phyloP scores from a whole-genome alignment of 1,284 basidiomycete genomes.

The Phellinidium pouzarii region DNA sequence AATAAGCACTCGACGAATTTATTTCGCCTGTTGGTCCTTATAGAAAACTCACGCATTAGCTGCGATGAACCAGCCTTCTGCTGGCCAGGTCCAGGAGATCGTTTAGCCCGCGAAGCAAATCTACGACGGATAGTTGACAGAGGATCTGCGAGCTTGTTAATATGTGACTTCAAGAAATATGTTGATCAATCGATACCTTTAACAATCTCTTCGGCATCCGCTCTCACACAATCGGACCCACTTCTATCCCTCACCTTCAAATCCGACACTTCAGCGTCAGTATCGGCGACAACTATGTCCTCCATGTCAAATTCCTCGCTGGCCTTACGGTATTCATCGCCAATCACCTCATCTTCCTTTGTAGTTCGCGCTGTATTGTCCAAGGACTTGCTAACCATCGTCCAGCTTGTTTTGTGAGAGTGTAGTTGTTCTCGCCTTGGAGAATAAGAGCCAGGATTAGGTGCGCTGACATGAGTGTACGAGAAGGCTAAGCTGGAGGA shows the following conservation, averaged over 20 bases:
- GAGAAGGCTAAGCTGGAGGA: constrained; percentile 71
- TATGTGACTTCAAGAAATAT: constrained; percentile 1
- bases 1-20: constrained; percentile 70
- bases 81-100: constrained; percentile 13
- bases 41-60: constrained; percentile 63
- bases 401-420: constrained; percentile 60
- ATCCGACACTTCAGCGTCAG: constrained; percentile 44
- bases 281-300: constrained; percentile 68
- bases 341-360: constrained; percentile 27
- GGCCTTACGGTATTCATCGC: constrained; percentile 27
- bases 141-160: constrained; percentile 12
- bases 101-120: constrained; percentile 8
- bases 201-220: constrained; percentile 27
- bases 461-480: constrained; percentile 73
- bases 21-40: constrained; percentile 62
- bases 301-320: constrained; percentile 55
- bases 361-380: constrained; percentile 26
- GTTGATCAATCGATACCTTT: constrained; percentile 22
- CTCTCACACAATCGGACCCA: constrained; percentile 23
- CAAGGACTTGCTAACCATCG: constrained; percentile 53
- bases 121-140: constrained; percentile 15
- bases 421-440: constrained; percentile 38
- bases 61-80: constrained; percentile 14
- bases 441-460: constrained; percentile 72
- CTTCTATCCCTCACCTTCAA: not conserved